phyloP scores from a whole-genome alignment of 139 green algal genomes.

The Picochlorum sp. region DNA sequence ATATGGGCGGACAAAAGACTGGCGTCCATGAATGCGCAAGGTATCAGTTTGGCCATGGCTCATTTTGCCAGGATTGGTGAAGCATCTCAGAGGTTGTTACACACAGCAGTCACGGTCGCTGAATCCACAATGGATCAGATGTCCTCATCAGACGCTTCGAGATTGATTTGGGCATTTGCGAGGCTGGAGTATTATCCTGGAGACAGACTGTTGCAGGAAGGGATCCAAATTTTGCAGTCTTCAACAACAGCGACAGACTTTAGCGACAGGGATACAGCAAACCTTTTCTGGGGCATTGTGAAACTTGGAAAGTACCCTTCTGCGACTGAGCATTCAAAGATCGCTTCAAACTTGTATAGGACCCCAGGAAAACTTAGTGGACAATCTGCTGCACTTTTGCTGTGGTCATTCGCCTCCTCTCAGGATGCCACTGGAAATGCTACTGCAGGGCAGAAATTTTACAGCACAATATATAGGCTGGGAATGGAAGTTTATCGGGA shows the following conservation, averaged over 20 bases:
- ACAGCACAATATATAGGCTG: constrained; percentile 9
- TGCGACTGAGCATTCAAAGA: not conserved
- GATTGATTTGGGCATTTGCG: constrained; percentile 21
- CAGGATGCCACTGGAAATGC: not conserved
- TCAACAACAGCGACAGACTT: constrained; percentile 1
- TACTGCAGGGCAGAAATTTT: constrained; percentile 3
- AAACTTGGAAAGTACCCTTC: constrained; percentile 2
- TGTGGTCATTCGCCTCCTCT: constrained; percentile 8
- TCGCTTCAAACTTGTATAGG: constrained; percentile 1
- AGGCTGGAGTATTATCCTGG: constrained; percentile 22
- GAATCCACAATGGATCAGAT: constrained; percentile 8
- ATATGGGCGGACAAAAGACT: constrained; percentile 19
- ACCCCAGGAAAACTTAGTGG: constrained; percentile 4
- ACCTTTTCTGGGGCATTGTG: constrained; percentile 29
- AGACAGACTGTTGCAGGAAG: constrained; percentile 3
- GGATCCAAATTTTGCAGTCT: constrained; percentile 2
- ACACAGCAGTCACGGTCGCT: constrained; percentile 13
- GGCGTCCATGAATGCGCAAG: constrained; percentile 9
- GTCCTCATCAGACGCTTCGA: constrained; percentile 7
- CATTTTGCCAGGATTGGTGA: constrained; percentile 26
- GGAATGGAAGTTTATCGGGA: constrained; percentile 5
- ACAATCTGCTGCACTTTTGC: constrained; percentile 1
- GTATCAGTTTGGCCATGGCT: constrained; percentile 16
- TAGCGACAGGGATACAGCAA: constrained; percentile 17
- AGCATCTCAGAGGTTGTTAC: constrained; percentile 10